Evolutionary conservation across 371 early-diverging fungal genomes (phyloP).

Genomic region (Chytridiales sp.): DNA sequence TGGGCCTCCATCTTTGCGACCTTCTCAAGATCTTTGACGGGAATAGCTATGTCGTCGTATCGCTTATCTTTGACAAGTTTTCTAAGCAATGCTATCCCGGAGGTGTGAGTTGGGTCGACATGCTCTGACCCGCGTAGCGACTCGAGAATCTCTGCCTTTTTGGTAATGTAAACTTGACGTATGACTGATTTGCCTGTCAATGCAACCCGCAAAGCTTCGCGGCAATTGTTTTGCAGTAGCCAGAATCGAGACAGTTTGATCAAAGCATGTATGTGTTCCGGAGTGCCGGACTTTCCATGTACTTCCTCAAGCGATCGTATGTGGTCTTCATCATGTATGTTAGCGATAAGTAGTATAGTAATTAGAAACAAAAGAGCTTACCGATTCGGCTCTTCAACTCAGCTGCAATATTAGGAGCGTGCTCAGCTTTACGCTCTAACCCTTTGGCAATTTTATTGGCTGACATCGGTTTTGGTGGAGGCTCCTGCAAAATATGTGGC

Average conservation of each 20-base stretch:
- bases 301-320: conserved; percentile 13
- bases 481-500: conserved; percentile 9
- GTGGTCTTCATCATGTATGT: conserved; percentile 3
- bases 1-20: conserved; percentile 18
- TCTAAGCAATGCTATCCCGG: background rate
- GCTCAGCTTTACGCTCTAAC: conserved; percentile 3
- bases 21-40: conserved; percentile 6
- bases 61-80: conserved; percentile 9
- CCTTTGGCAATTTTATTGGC: background rate
- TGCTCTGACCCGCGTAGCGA: conserved; percentile 1
- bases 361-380: background rate
- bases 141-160: background rate
- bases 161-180: conserved; percentile 7
- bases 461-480: conserved; percentile 14
- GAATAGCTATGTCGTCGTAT: conserved; percentile 13
- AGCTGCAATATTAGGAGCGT: background rate
- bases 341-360: background rate
- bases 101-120: background rate
- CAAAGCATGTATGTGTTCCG: conserved; percentile 18
- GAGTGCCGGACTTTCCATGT: conserved; percentile 9
- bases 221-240: conserved; percentile 13
- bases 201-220: conserved; percentile 28
- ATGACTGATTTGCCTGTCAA: conserved; percentile 17
- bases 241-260: conserved; percentile 29
- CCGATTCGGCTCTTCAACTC: conserved; percentile 16